Conservation (phyloP, 23 red algal species). For the Gracilaria gracilis region DNA sequence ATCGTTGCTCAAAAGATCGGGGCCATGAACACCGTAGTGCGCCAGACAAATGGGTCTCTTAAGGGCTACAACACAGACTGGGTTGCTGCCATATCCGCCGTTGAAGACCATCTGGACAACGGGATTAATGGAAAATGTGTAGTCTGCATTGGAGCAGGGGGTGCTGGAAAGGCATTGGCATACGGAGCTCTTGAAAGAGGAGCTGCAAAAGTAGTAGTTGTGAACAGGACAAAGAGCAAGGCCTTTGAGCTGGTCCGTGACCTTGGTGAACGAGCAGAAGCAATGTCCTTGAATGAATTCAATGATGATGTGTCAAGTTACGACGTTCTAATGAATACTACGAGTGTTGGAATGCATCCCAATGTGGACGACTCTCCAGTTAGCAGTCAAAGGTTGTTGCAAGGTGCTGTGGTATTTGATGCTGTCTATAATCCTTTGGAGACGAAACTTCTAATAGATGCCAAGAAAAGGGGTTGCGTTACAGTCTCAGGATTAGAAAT, state of each 20-base stretch:
- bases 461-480: slow-evolving; percentile 60
- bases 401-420: slow-evolving; percentile 88
- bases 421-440: slow-evolving; percentile 95
- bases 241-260: slow-evolving; percentile 65
- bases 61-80: slow-evolving; percentile 94
- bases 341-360: slow-evolving; percentile 93
- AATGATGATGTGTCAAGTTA: background rate
- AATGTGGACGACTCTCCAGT: slow-evolving; percentile 70
- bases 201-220: slow-evolving; percentile 66
- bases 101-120: slow-evolving; percentile 53
- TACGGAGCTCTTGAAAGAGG: slow-evolving; percentile 79
- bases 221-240: slow-evolving; percentile 84
- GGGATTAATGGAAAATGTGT: slow-evolving; percentile 66
- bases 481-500: slow-evolving; percentile 93
- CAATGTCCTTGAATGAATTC: slow-evolving; percentile 51
- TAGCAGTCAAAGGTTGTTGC: background rate
- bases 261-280: slow-evolving; percentile 41
- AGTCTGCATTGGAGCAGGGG: slow-evolving; percentile 88
- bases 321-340: slow-evolving; percentile 96
- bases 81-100: slow-evolving; percentile 81
- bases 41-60: slow-evolving; percentile 31
- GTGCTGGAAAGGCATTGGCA: slow-evolving; percentile 89
- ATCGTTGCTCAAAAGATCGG: slow-evolving; percentile 83
- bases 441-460: slow-evolving; percentile 82
- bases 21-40: slow-evolving; percentile 95